These are phyloP conservation scores for Aspergillus bridgeri DNA, from an alignment of 495 filamentous ascomycete species.

Conservation along the genomic window DNA sequence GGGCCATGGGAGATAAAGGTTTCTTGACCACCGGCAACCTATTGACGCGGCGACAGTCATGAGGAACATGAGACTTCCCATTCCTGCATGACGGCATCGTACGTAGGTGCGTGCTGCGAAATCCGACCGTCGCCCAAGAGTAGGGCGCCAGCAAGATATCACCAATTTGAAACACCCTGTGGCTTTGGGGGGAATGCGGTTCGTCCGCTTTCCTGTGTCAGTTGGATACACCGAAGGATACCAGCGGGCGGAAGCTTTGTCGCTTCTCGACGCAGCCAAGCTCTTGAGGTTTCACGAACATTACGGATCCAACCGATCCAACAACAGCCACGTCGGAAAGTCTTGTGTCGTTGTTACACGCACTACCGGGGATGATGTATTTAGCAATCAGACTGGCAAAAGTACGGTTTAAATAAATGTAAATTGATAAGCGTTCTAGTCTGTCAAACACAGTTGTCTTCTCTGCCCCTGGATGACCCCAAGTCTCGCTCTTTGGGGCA, in stretches of 20 bases:
- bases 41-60: conserved; percentile 54
- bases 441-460: background rate
- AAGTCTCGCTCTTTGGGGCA: too few species aligned
- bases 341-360: background rate
- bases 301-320: background rate
- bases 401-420: background rate
- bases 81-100: background rate
- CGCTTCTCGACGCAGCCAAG: background rate
- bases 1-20: conserved; percentile 85
- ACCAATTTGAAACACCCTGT: background rate
- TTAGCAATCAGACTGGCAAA: background rate
- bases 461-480: background rate
- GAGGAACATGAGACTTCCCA: conserved; percentile 29
- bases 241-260: background rate
- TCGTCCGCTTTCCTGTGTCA: background rate
- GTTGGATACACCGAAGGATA: background rate
- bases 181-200: background rate
- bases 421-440: background rate
- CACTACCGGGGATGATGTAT: background rate
- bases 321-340: background rate
- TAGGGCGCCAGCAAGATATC: background rate
- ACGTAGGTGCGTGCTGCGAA: background rate
- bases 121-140: background rate
- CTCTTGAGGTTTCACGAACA: background rate
- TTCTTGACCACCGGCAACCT: conserved; percentile 84